Base-by-base conservation (phyloP, 2,329 filamentous ascomycete species). In the Fusarium neocosmosporiellum region DNA sequence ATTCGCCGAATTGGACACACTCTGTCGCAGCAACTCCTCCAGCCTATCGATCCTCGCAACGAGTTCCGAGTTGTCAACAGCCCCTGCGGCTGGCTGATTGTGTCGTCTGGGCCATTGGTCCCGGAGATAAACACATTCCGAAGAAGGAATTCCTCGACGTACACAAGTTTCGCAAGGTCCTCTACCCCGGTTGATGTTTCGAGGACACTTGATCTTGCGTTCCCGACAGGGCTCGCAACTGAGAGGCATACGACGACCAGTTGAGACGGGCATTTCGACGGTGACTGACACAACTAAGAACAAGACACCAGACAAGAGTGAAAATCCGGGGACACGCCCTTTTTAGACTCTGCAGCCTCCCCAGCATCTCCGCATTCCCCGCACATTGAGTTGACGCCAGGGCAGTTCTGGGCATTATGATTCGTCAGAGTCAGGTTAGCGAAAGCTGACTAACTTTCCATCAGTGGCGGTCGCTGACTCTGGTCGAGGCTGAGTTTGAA, bases 161-260 rank as follows among this genome's bases (percentile, higher is more conserved):
- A 72, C 58, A 24, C 69, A 72, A 4, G 69, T 67, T 10, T 70
- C 67, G n/a, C 69, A 72, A 18, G 69, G 69, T 5, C 57, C 36
- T n/a, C 61, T 66, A 4, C 58, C 63, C 22, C 53, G 69, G 16
- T 58, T 67, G 37, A 48, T 46, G 27, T 70, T 72, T 24, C 67
- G 67, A 33, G 69, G 64, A 22, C 69, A 72, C 43, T 65, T 69
- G 24, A 72, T 72, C 58, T 72, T 72, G n/a, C 69, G 34, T 29
- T 59, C 60, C 3, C 67, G 67, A 36, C 69, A 71, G 34, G 69
- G 69, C 20, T 71, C 69, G 10, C 63, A 71, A 27, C 69, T 71
- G 7, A 71, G 59, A 14, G 69, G 69, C 66, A 71, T 71, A 9
- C 69, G 69, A 14, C 69, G 63, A 22, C 27, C 27, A 4, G 33